phyloP scores from a whole-genome alignment of 1,139 yeast species.

The Pichia sp. region DNA sequence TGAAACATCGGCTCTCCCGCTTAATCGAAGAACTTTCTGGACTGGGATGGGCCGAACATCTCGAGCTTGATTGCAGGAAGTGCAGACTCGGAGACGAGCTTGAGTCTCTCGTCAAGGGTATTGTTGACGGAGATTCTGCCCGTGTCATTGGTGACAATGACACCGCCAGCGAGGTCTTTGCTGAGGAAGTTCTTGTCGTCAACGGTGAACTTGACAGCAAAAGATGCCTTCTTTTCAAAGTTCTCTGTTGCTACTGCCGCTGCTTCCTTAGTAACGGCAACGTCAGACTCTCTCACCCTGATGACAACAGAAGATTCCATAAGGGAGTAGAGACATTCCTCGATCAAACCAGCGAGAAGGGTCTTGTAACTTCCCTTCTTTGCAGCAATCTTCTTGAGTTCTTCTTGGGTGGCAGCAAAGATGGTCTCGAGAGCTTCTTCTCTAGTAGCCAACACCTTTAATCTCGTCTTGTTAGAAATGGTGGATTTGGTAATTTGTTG shows the following conservation, averaged over 20 bases:
- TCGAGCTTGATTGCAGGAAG: constrained; percentile 91
- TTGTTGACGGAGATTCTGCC: constrained; percentile 89
- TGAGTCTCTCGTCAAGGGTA: constrained; percentile 90
- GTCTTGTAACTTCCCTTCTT: constrained; percentile 56
- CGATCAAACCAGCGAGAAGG: constrained; percentile 68
- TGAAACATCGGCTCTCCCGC: too few relatives aligned
- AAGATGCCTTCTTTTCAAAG: constrained; percentile 53
- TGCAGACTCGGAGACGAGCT: constrained; percentile 73
- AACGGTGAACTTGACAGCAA: constrained; percentile 42
- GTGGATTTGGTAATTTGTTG: constrained; percentile 96
- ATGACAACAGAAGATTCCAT: constrained; percentile 64
- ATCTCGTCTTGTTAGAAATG: constrained; percentile 89
- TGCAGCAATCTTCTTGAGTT: constrained; percentile 50
- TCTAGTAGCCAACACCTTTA: constrained; percentile 80
- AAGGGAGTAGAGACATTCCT: constrained; percentile 72
- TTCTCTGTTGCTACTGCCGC: constrained; percentile 53
- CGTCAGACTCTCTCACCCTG: constrained; percentile 65
- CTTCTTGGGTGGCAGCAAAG: constrained; percentile 59
- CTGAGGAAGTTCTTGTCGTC: constrained; percentile 51
- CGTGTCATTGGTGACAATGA: constrained; percentile 54
- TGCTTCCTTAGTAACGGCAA: constrained; percentile 56
- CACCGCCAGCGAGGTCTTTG: constrained; percentile 79
- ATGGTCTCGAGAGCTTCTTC: constrained; percentile 73
- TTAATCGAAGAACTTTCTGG: constrained; percentile 88
- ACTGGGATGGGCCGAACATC: constrained; percentile 77